Percentiles rank a stretch among this genome's conserved stretches.
Evolutionary conservation across 139 green algal species (phyloP).

Genomic region (Coccomyxa sp.): DNA sequence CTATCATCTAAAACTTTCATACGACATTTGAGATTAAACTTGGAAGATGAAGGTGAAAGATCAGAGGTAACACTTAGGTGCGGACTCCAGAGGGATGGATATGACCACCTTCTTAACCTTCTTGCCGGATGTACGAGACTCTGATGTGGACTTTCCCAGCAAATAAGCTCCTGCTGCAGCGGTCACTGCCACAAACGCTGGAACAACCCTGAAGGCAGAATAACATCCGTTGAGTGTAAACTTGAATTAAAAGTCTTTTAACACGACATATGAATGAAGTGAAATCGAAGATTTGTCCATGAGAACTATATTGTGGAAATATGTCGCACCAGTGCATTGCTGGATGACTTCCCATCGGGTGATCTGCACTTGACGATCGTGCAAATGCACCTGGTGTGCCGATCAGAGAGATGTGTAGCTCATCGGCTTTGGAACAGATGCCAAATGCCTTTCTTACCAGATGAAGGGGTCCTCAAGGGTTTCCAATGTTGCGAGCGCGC

Average conservation of each 20-base stretch:
- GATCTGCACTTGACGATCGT: too few species aligned
- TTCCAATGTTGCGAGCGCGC: too few species aligned
- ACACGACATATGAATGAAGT: too few species aligned
- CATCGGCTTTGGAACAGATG: too few species aligned
- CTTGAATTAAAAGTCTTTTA: background rate
- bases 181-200: background rate
- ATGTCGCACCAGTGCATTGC: background rate
- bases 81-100: too few species aligned
- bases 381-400: too few species aligned
- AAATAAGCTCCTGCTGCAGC: background rate
- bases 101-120: background rate
- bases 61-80: background rate
- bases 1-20: background rate
- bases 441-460: too few species aligned
- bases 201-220: background rate
- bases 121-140: background rate
- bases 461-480: too few species aligned
- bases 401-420: too few species aligned
- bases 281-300: too few species aligned
- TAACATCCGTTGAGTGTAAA: background rate
- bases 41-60: background rate
- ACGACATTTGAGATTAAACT: background rate
- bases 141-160: background rate
- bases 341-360: background rate
- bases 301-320: too few species aligned